phyloP scores from a whole-genome alignment of 345 rosid genomes.

The Schrenkiella parvula region DNA sequence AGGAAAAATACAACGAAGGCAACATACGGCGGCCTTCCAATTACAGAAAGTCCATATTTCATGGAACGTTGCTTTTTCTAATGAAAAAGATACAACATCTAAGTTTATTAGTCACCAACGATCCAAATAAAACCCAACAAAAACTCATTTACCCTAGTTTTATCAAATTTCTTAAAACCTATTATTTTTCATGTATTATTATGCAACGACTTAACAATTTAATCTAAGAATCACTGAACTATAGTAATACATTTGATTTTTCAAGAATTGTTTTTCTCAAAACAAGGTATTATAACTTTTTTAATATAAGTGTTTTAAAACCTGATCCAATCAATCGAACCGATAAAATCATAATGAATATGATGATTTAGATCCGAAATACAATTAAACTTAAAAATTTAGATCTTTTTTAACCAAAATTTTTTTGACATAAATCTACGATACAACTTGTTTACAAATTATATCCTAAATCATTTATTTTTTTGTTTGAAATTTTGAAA shows the following conservation, averaged over 20 bases:
- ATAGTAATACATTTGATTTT: neutral
- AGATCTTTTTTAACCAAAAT: no score
- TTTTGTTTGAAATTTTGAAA: neutral
- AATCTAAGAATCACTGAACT: neutral
- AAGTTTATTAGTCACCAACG: neutral
- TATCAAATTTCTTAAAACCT: neutral
- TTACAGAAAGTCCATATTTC: slow-evolving; percentile 34
- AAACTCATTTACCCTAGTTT: neutral
- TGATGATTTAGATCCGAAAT: no score
- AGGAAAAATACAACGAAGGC: slow-evolving; percentile 16
- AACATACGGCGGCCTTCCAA: slow-evolving; percentile 28
- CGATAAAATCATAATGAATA: neutral
- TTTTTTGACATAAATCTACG: neutral
- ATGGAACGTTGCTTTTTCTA: neutral
- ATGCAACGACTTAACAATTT: neutral
- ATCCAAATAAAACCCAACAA: neutral
- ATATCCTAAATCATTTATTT: neutral
- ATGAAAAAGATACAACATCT: neutral
- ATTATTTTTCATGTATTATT: neutral
- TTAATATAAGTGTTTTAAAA: neutral
- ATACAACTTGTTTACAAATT: neutral
- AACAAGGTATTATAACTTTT: neutral
- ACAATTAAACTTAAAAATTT: no score
- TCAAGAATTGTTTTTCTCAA: neutral
- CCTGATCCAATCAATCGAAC: neutral